These are phyloP conservation scores for Monascus purpureus DNA, from an alignment of 495 filamentous ascomycete species.

Conservation along the genomic window DNA sequence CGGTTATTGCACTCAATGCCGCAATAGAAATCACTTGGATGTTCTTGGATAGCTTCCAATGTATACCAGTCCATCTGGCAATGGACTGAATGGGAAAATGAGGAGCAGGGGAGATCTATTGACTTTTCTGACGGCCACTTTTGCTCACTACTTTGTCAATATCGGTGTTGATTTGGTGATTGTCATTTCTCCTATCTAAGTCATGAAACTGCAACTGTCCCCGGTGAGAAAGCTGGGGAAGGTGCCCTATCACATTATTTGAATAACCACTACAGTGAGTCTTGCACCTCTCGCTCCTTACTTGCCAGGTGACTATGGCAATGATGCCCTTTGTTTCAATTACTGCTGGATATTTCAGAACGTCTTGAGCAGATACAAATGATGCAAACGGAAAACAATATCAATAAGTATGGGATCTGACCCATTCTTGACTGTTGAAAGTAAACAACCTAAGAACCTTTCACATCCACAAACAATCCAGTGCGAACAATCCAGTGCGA, in stretches of 20 bases:
- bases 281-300: too few species aligned
- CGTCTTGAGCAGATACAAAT: background rate
- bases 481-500: too few species aligned
- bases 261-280: too few species aligned
- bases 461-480: background rate
- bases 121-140: constrained; percentile 13
- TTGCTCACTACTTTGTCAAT: constrained; percentile 18
- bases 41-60: constrained; percentile 18
- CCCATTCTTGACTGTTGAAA: background rate
- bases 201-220: constrained; percentile 16
- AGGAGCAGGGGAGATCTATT: constrained; percentile 12
- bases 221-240: constrained; percentile 16
- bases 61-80: constrained; percentile 18
- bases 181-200: constrained; percentile 17
- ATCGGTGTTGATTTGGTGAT: constrained; percentile 16
- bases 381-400: background rate
- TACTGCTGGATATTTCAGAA: background rate
- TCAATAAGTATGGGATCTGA: background rate
- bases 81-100: constrained; percentile 16
- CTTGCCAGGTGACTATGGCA: too few species aligned
- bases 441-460: background rate
- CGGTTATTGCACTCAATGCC: constrained; percentile 17
- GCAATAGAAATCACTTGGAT: constrained; percentile 18
- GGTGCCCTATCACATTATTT: too few species aligned
- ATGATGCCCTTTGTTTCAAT: too few species aligned